Evolutionary conservation across 106 monocot genomes (phyloP).

Genomic region (Triglochin maritima): DNA sequence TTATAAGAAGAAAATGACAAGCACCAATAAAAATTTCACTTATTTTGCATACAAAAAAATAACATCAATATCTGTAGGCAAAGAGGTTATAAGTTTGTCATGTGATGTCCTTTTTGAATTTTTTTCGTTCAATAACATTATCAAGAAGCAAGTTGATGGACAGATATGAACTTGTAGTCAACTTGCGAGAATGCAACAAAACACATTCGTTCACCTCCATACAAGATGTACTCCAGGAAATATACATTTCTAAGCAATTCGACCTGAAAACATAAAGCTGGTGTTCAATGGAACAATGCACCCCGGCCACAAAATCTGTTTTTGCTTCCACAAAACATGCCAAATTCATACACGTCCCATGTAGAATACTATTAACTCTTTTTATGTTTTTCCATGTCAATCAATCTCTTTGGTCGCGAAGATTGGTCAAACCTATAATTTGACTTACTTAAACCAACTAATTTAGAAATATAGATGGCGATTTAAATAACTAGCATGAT

Average conservation of each 20-base stretch:
- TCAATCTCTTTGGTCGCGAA: too few species aligned
- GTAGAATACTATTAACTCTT: too few species aligned
- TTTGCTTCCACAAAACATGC: not conserved
- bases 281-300: not conserved
- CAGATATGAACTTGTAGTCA: not conserved
- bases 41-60: too few species aligned
- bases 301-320: not conserved
- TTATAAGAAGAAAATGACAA: not conserved
- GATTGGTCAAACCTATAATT: too few species aligned
- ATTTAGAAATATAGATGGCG: too few species aligned
- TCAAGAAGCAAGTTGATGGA: not conserved
- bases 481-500: not conserved
- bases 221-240: not conserved
- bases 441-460: too few species aligned
- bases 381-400: too few species aligned
- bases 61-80: not conserved
- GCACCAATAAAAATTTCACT: not conserved
- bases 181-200: not conserved
- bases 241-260: not conserved
- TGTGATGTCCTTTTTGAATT: not conserved
- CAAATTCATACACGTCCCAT: not conserved
- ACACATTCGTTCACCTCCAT: not conserved
- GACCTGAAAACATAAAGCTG: not conserved
- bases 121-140: not conserved
- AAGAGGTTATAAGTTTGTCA: not conserved